Evolutionary conservation across 1,284 basidiomycete species (phyloP).

Genomic region (Apiotrichum porosum): DNA sequence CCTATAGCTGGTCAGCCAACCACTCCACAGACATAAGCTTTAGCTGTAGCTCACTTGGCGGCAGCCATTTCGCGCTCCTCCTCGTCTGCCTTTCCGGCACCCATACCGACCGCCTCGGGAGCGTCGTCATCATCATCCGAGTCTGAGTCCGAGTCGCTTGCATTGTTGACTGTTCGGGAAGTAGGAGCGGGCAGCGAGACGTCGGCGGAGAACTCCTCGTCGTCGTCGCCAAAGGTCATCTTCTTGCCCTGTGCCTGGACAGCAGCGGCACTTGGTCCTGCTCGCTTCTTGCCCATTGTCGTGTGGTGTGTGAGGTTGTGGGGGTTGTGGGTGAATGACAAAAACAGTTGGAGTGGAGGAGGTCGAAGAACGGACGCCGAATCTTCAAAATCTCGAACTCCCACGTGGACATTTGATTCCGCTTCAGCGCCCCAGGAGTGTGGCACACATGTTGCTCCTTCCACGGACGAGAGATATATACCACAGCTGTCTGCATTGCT

Average conservation of each 20-base stretch:
- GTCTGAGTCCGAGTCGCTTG: conserved; percentile 13
- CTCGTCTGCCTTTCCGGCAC: conserved; percentile 11
- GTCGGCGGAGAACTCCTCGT: conserved; percentile 5
- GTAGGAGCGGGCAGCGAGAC: too few relatives aligned
- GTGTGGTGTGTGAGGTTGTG: background rate
- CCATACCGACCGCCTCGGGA: conserved; percentile 35
- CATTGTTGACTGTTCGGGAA: too few relatives aligned
- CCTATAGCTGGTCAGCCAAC: background rate
- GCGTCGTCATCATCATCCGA: conserved; percentile 29
- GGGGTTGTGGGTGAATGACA: too few relatives aligned
- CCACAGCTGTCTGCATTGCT: too few relatives aligned
- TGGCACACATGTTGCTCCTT: too few relatives aligned
- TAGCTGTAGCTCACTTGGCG: conserved; percentile 15
- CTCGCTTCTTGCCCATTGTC: conserved; percentile 17
- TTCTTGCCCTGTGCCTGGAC: conserved; percentile 26
- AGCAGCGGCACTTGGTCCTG: conserved; percentile 12
- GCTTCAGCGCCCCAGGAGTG: too few relatives aligned
- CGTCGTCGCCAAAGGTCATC: conserved; percentile 26
- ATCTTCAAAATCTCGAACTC: too few relatives aligned
- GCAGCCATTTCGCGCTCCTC: conserved; percentile 7
- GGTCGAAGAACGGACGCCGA: too few relatives aligned
- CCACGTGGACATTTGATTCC: too few relatives aligned
- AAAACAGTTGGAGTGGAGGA: background rate
- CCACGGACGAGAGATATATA: too few relatives aligned
- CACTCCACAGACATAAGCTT: background rate